Evolutionary conservation across 495 filamentous ascomycete genomes (phyloP).

Genomic region (Aspergillus hancockii): DNA sequence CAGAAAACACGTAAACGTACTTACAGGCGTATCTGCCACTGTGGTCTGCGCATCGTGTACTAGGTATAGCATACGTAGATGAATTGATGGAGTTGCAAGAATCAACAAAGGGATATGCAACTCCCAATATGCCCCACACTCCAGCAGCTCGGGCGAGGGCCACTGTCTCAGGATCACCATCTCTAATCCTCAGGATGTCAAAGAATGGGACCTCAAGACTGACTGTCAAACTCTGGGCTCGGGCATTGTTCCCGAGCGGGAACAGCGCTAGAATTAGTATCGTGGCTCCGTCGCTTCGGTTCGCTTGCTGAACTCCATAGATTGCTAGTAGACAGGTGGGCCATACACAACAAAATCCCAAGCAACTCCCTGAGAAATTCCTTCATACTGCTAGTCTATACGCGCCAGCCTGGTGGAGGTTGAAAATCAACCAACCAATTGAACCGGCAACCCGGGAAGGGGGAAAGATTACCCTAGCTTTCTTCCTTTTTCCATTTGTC

Average conservation of each 20-base stretch:
- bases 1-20: too few relatives aligned
- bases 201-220: not conserved
- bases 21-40: too few relatives aligned
- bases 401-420: not conserved
- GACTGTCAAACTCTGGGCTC: slow-evolving; percentile 3
- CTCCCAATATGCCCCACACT: too few relatives aligned
- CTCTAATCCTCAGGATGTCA: not conserved
- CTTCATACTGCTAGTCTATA: not conserved
- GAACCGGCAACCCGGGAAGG: not conserved
- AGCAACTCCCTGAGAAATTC: not conserved
- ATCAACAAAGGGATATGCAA: too few relatives aligned
- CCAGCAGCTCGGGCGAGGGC: not conserved
- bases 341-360: not conserved
- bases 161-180: not conserved
- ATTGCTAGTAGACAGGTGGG: not conserved
- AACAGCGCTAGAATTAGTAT: slow-evolving; percentile 5
- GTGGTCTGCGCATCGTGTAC: too few relatives aligned
- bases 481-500: not conserved
- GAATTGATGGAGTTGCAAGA: too few relatives aligned
- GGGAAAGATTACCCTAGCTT: not conserved
- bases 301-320: slow-evolving; percentile 1
- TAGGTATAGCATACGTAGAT: too few relatives aligned
- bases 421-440: slow-evolving; percentile 2
- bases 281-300: slow-evolving; percentile 11
- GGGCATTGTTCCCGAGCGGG: slow-evolving; percentile 12